phyloP scores from a whole-genome alignment of 2,329 filamentous ascomycete species.

The Didymella glomerata region DNA sequence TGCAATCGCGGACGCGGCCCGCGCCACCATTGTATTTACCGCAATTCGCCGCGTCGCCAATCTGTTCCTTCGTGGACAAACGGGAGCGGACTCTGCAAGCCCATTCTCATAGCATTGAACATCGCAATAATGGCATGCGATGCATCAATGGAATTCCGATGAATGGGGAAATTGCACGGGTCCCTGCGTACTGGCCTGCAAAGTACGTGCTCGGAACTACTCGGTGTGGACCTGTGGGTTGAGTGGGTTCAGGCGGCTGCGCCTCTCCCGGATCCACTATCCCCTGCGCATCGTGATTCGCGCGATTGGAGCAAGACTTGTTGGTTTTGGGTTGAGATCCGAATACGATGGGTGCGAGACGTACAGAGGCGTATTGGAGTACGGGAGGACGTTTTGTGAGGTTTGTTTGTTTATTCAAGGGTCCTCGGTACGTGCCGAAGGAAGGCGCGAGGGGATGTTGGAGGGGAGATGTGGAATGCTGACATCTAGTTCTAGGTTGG shows the following conservation, averaged over 20 bases:
- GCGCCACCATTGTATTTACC: not conserved
- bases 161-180: not conserved
- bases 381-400: not conserved
- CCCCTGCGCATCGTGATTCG: not conserved
- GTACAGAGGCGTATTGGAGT: not conserved
- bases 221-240: not conserved
- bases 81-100: not conserved
- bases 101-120: too few species aligned
- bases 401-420: not conserved
- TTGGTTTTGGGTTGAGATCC: too few species aligned
- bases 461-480: conserved; percentile 7
- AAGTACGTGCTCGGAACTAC: conserved; percentile 1
- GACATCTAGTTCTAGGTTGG: not conserved
- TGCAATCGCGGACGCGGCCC: conserved; percentile 1
- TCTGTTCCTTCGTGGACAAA: not conserved
- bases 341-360: not conserved
- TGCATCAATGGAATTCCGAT: not conserved
- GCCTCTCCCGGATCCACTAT: not conserved
- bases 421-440: not conserved
- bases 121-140: not conserved
- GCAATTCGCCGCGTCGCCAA: not conserved
- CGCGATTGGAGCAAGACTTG: not conserved
- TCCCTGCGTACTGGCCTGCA: not conserved
- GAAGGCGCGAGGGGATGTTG: not conserved
- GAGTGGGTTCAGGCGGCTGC: not conserved